A percentile compares a stretch with the other conserved stretches of the same genome.
Conservation (phyloP, 1,284 basidiomycete species). For the Irpex sp. region DNA sequence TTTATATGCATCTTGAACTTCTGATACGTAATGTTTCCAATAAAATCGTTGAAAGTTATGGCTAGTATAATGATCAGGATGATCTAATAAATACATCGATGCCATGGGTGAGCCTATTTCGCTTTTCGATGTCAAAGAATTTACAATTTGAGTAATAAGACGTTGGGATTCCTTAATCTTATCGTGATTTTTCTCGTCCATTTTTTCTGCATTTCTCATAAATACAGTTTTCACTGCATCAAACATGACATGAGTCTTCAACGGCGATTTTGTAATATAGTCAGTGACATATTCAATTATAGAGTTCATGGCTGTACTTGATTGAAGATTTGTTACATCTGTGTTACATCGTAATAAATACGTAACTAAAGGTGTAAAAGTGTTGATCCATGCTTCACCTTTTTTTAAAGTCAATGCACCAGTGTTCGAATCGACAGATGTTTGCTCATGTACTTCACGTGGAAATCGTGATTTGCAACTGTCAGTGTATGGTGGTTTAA, state of each 20-base stretch:
- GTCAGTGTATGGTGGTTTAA: slow-evolving; percentile 10
- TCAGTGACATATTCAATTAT: slow-evolving; percentile 46
- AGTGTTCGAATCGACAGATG: slow-evolving; percentile 30
- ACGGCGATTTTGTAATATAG: slow-evolving; percentile 44
- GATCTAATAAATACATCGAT: slow-evolving; percentile 11
- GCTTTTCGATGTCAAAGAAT: slow-evolving; percentile 8
- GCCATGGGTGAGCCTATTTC: slow-evolving; percentile 19
- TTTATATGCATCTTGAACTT: too few species aligned
- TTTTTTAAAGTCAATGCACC: slow-evolving; percentile 41
- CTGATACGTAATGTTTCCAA: slow-evolving; percentile 14
- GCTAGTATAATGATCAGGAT: slow-evolving; percentile 23
- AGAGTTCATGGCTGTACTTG: slow-evolving; percentile 20
- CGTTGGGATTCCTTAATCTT: too few species aligned
- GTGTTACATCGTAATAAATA: slow-evolving; percentile 23
- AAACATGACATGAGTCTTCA: slow-evolving; percentile 47
- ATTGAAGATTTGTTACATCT: too few species aligned
- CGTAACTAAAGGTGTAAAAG: slow-evolving; percentile 34
- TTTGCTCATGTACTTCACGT: slow-evolving; percentile 22
- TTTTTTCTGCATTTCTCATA: too few species aligned
- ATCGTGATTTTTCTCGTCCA: too few species aligned
- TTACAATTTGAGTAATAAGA: too few species aligned
- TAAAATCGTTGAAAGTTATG: slow-evolving; percentile 13
- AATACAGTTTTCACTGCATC: slow-evolving; percentile 32
- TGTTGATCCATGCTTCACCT: slow-evolving; percentile 42
- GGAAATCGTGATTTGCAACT: slow-evolving; percentile 40